phyloP scores from a whole-genome alignment of 768 basidiomycete species.

The Pleurotus platypus region DNA sequence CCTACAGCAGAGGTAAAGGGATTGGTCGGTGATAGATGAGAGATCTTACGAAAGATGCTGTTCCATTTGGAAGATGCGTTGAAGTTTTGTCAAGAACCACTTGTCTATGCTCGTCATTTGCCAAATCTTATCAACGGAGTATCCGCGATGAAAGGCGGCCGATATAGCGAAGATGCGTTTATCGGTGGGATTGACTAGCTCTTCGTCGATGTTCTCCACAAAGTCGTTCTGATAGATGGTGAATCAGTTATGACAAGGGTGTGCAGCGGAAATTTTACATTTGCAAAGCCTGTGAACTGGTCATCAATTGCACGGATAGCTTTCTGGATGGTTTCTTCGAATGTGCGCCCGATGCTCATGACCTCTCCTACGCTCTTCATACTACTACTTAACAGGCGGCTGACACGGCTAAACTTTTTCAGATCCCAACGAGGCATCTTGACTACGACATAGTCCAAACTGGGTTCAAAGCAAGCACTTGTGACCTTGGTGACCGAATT shows the following conservation, averaged over 20 bases:
- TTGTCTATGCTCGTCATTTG: slow-evolving; percentile 98
- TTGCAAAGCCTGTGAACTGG: slow-evolving; percentile 88
- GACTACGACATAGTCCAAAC: slow-evolving; percentile 94
- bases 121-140: slow-evolving; percentile 94
- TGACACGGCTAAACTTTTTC: slow-evolving; percentile 96
- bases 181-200: slow-evolving; percentile 92
- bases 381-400: slow-evolving; percentile 83
- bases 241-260: background rate
- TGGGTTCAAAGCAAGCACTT: slow-evolving; percentile 96
- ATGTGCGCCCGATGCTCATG: slow-evolving; percentile 97
- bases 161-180: slow-evolving; percentile 97
- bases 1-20: slow-evolving; percentile 30
- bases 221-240: slow-evolving; percentile 63
- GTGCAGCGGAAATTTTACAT: slow-evolving; percentile 36
- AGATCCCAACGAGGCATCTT: slow-evolving; percentile 99
- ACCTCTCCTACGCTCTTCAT: slow-evolving; percentile 99
- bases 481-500: slow-evolving; percentile 97
- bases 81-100: slow-evolving; percentile 93
- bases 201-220: slow-evolving; percentile 89
- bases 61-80: slow-evolving; percentile 83
- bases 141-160: slow-evolving; percentile 88
- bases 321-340: slow-evolving; percentile 98
- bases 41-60: slow-evolving; percentile 60
- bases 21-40: background rate
- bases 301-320: slow-evolving; percentile 97